These are phyloP conservation scores for Yamagishiella unicocca DNA, from an alignment of 139 green algal species.

Conservation along the genomic window DNA sequence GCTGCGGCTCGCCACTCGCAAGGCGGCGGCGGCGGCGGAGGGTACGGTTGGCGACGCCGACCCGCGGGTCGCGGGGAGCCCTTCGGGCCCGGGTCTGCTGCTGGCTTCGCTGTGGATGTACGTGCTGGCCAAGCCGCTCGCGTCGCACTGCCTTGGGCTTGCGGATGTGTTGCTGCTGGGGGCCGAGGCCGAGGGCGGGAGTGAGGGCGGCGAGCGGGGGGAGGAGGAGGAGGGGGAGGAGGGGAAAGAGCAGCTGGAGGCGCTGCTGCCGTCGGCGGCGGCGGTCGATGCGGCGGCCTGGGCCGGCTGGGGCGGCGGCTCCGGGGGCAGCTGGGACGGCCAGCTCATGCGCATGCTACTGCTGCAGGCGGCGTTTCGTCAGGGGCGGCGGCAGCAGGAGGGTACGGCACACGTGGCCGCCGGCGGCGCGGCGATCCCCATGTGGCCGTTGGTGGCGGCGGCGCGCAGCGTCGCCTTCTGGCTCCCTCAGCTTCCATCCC, in stretches of 20 bases:
- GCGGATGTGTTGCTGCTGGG: background rate
- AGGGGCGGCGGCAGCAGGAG: background rate
- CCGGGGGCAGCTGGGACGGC: background rate
- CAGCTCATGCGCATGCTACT: background rate
- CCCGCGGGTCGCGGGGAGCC: background rate
- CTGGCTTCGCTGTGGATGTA: slow-evolving; percentile 17
- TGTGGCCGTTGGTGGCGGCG: background rate
- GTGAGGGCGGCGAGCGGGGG: background rate
- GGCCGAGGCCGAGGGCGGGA: background rate
- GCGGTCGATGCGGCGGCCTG: background rate
- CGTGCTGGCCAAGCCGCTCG: slow-evolving; percentile 3
- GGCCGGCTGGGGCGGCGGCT: background rate
- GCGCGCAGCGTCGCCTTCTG: slow-evolving; percentile 10
- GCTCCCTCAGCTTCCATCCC: background rate
- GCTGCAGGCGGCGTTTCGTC: background rate
- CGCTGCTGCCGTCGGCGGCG: background rate
- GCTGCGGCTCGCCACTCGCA: background rate
- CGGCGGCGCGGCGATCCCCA: too few relatives aligned
- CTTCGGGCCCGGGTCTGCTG: background rate
- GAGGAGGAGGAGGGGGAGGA: background rate
- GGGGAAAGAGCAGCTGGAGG: background rate
- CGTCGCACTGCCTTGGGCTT: background rate
- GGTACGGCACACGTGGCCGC: background rate
- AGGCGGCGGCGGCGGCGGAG: background rate
- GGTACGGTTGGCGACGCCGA: background rate